Conservation (phyloP, 192 early-diverging fungal genomes). For the Rhizophlyctis rosea region DNA sequence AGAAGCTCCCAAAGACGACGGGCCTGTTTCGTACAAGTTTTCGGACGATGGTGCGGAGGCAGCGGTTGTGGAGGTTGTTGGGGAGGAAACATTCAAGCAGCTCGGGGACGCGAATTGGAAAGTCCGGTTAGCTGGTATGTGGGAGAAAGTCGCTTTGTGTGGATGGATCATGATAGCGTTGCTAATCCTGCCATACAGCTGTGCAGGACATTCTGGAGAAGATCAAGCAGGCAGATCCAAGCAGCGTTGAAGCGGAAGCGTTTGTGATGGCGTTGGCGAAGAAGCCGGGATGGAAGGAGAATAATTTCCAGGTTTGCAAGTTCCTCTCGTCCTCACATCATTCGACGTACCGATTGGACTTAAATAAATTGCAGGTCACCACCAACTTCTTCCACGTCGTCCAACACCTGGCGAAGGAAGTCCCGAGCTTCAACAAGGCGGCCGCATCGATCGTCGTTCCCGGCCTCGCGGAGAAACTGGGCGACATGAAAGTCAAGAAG, state of each 20-base stretch:
- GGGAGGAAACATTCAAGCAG: slow-evolving; percentile 55
- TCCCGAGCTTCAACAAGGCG: slow-evolving; percentile 64
- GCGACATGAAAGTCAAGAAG: slow-evolving; percentile 93
- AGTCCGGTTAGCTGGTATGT: slow-evolving; percentile 68
- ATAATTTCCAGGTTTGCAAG: slow-evolving; percentile 93
- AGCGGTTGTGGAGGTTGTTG: slow-evolving; percentile 57
- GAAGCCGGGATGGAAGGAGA: slow-evolving; percentile 96
- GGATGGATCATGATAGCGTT: no score
- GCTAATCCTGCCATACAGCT: slow-evolving; percentile 22
- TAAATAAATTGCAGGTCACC: slow-evolving; percentile 54
- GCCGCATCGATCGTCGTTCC: slow-evolving; percentile 69
- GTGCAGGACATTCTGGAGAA: slow-evolving; percentile 74
- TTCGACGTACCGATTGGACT: no score
- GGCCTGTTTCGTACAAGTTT: slow-evolving; percentile 65
- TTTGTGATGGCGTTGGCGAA: slow-evolving; percentile 74
- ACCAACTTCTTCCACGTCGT: slow-evolving; percentile 72
- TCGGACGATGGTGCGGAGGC: slow-evolving; percentile 65
- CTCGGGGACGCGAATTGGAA: slow-evolving; percentile 84
- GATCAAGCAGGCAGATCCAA: slow-evolving; percentile 51
- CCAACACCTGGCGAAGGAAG: slow-evolving; percentile 60
- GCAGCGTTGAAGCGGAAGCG: slow-evolving; percentile 70
- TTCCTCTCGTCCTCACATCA: no score
- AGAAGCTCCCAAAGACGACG: slow-evolving; percentile 29
- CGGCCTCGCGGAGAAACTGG: slow-evolving; percentile 84
- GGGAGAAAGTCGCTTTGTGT: no score